A percentile compares a stretch with the other conserved stretches of the same genome.
These are phyloP conservation scores for Syncephalis plumigaleata DNA, from an alignment of 371 early-diverging fungal species.

Conservation along the genomic window DNA sequence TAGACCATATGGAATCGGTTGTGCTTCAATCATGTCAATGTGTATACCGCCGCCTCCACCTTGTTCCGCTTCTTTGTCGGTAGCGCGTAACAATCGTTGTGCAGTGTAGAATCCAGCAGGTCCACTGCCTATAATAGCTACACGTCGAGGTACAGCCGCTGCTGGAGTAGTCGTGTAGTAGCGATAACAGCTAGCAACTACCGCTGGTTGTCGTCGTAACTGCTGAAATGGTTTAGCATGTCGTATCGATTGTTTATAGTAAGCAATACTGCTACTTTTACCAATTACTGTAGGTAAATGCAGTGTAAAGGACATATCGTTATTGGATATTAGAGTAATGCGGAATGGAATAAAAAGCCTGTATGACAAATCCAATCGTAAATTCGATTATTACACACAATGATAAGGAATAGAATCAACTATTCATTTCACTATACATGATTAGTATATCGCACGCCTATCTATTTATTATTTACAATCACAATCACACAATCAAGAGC, in stretches of 20 bases:
- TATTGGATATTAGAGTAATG: too few relatives aligned
- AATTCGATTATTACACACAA: too few relatives aligned
- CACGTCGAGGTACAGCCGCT: too few relatives aligned
- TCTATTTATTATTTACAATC: too few relatives aligned
- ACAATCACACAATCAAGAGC: too few relatives aligned
- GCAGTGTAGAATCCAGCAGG: constrained; percentile 93
- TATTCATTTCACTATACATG: constrained; percentile 14
- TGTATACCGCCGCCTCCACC: constrained; percentile 11
- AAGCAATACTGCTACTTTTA: too few relatives aligned
- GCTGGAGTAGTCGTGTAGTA: too few relatives aligned
- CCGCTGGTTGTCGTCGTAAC: constrained; percentile 96
- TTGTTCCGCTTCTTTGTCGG: background rate
- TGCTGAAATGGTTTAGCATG: constrained; percentile 89
- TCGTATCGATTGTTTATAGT: constrained; percentile 67
- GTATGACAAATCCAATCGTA: too few relatives aligned
- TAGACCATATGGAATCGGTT: constrained; percentile 82
- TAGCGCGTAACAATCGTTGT: constrained; percentile 35
- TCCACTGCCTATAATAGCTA: constrained; percentile 69
- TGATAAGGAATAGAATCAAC: constrained; percentile 24
- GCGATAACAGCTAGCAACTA: constrained; percentile 50
- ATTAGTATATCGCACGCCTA: constrained; percentile 15
- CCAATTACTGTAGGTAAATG: too few relatives aligned
- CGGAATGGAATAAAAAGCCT: too few relatives aligned
- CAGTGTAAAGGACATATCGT: too few relatives aligned
- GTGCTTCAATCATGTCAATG: constrained; percentile 78